Evolutionary conservation across 306 rosid species (phyloP).

Genomic region (Luffa aegyptiaca): DNA sequence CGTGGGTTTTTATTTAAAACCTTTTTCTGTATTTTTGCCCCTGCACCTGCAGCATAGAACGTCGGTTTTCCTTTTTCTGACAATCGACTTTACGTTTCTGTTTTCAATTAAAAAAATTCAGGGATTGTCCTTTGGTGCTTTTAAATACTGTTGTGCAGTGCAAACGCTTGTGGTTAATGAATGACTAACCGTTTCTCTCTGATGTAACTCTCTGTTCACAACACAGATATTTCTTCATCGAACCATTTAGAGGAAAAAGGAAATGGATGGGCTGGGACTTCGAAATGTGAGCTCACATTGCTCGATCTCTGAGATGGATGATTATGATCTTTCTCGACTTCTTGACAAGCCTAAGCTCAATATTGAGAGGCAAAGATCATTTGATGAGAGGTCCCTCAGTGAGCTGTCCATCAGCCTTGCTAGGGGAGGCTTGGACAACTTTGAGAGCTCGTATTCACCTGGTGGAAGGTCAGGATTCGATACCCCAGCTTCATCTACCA

Average conservation of each 20-base stretch:
- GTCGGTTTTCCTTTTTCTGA: neutral
- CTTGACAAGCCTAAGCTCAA: constrained; percentile 50
- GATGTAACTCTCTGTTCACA: neutral
- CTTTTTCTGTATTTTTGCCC: neutral
- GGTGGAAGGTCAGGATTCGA: constrained; percentile 63
- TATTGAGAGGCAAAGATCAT: constrained; percentile 66
- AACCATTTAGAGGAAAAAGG: neutral
- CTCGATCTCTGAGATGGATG: constrained; percentile 62
- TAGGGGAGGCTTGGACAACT: constrained; percentile 49
- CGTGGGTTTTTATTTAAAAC: neutral
- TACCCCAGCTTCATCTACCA: constrained; percentile 23
- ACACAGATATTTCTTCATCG: neutral
- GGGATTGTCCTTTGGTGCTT: constrained; percentile 1
- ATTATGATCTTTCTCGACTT: constrained; percentile 45
- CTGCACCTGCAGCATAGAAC: neutral
- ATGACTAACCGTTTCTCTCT: neutral
- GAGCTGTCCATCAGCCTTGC: constrained; percentile 44
- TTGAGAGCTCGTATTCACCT: constrained; percentile 40
- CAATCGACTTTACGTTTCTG: neutral
- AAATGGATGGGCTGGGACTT: constrained; percentile 56
- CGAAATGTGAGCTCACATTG: constrained; percentile 44
- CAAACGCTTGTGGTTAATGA: neutral
- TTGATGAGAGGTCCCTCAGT: constrained; percentile 65
- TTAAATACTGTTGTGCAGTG: neutral
- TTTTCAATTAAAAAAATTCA: neutral